These are phyloP conservation scores for Rhodamnia rubescens DNA, from an alignment of 345 rosid species.

Conservation along the genomic window DNA sequence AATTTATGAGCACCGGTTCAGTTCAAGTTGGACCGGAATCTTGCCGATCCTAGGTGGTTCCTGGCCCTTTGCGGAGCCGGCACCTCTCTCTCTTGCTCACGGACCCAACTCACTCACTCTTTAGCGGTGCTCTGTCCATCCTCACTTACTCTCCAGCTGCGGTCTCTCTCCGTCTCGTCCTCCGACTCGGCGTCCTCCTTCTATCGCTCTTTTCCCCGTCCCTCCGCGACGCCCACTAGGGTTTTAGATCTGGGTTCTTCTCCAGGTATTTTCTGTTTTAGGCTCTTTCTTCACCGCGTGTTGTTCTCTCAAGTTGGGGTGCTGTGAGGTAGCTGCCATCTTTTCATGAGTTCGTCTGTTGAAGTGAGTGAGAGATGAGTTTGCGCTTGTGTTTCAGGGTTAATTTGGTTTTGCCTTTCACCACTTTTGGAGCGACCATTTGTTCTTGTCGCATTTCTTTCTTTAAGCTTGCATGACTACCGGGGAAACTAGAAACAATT, in stretches of 20 bases:
- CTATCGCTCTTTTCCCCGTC: not conserved
- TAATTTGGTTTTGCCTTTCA: not conserved
- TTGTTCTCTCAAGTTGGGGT: not conserved
- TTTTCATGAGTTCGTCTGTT: not conserved
- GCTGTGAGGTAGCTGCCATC: not conserved
- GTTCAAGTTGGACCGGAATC: no score
- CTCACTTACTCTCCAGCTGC: not conserved
- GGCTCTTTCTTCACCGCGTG: not conserved
- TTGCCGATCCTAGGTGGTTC: not conserved
- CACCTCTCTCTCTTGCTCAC: not conserved
- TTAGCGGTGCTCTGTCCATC: not conserved
- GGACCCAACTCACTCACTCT: not conserved
- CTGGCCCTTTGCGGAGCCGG: not conserved
- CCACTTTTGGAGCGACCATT: not conserved
- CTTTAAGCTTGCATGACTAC: not conserved
- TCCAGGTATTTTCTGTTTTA: not conserved
- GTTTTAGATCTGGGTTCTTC: not conserved
- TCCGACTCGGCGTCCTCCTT: not conserved
- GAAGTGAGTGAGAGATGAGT: not conserved
- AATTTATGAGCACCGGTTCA: not conserved
- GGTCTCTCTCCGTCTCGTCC: not conserved
- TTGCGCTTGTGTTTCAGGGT: not conserved
- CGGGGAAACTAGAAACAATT: fast-evolving
- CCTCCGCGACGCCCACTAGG: not conserved
- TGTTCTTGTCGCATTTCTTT: not conserved